Percentiles rank a stretch among this genome's conserved stretches.
phyloP scores from a whole-genome alignment of 495 filamentous ascomycete genomes.

The Lentithecium fluviatile region DNA sequence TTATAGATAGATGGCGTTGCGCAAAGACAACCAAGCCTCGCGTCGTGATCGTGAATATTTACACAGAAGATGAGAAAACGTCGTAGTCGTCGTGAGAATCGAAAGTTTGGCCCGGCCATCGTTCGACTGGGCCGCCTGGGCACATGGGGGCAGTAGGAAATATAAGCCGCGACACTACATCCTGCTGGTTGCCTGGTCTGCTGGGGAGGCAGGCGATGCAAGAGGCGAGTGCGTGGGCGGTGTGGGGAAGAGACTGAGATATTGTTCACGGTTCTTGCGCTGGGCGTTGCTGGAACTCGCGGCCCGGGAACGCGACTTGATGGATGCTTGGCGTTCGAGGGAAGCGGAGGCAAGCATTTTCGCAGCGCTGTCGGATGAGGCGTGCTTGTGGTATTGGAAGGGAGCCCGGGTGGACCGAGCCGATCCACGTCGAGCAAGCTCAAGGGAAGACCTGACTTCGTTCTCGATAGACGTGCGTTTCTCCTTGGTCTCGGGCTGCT shows the following conservation, averaged over 20 bases:
- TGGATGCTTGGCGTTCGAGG: constrained; percentile 1
- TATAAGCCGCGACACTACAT: neutral
- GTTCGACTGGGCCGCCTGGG: constrained; percentile 12
- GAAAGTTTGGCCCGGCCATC: constrained; percentile 4
- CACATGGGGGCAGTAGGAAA: neutral
- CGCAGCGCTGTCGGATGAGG: constrained; percentile 26
- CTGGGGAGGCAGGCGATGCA: neutral
- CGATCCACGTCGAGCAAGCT: constrained; percentile 22
- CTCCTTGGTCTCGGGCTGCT: neutral
- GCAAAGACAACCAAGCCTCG: neutral
- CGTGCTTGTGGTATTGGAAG: constrained; percentile 19
- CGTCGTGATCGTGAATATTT: constrained; percentile 15
- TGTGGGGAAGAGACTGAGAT: constrained; percentile 29
- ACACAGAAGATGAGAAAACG: constrained; percentile 10
- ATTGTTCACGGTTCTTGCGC: constrained; percentile 10
- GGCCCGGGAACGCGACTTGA: constrained; percentile 15
- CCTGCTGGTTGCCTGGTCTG: neutral
- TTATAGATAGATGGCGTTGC: neutral
- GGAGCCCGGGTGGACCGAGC: constrained; percentile 14
- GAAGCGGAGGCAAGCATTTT: constrained; percentile 14
- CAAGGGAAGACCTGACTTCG: constrained; percentile 25
- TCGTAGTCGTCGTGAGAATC: constrained; percentile 14
- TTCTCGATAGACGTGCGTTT: constrained; percentile 10
- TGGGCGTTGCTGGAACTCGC: constrained; percentile 21
- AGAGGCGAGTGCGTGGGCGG: constrained; percentile 21